Conservation (phyloP, 352 stramenopile species). For the Phytophthora chlamydospora region DNA sequence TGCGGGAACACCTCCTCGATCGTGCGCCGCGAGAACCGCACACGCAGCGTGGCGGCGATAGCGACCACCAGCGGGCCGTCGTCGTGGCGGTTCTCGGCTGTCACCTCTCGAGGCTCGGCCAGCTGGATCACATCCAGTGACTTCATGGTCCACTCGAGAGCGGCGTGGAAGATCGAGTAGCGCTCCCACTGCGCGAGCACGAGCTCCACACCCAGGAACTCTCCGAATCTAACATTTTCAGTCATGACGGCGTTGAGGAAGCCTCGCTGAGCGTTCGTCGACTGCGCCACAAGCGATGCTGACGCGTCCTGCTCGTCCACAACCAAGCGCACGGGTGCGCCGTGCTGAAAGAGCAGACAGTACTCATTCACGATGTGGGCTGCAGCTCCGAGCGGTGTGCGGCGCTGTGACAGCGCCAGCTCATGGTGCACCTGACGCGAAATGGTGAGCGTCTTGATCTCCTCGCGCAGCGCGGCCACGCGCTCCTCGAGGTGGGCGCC, state of each 20-base stretch:
- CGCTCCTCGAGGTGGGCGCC: constrained; percentile 38
- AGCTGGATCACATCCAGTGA: constrained; percentile 39
- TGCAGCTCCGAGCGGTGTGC: constrained; percentile 21
- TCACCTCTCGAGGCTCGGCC: constrained; percentile 4
- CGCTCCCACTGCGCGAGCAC: constrained; percentile 53
- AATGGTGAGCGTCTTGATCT: constrained; percentile 43
- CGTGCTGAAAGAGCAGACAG: constrained; percentile 48
- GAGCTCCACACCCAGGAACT: constrained; percentile 41
- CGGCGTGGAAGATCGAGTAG: constrained; percentile 47
- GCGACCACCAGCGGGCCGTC: constrained; percentile 27
- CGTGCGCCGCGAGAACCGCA: constrained; percentile 47
- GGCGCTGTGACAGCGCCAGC: constrained; percentile 23
- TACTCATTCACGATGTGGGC: constrained; percentile 50
- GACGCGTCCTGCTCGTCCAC: constrained; percentile 28
- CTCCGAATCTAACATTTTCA: constrained; percentile 45
- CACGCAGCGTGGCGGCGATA: constrained; percentile 31
- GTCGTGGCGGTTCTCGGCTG: constrained; percentile 34
- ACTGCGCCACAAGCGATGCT: constrained; percentile 12
- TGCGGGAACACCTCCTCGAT: constrained; percentile 54
- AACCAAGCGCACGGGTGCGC: constrained; percentile 44
- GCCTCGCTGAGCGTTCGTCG: constrained; percentile 24
- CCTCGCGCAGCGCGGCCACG: constrained; percentile 48
- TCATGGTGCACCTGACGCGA: constrained; percentile 30
- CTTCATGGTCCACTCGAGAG: constrained; percentile 42
- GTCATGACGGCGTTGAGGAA: constrained; percentile 50